These are phyloP conservation scores for Gryganskiella cystojenkinii DNA, from an alignment of 192 early-diverging fungal species.

Conservation along the genomic window DNA sequence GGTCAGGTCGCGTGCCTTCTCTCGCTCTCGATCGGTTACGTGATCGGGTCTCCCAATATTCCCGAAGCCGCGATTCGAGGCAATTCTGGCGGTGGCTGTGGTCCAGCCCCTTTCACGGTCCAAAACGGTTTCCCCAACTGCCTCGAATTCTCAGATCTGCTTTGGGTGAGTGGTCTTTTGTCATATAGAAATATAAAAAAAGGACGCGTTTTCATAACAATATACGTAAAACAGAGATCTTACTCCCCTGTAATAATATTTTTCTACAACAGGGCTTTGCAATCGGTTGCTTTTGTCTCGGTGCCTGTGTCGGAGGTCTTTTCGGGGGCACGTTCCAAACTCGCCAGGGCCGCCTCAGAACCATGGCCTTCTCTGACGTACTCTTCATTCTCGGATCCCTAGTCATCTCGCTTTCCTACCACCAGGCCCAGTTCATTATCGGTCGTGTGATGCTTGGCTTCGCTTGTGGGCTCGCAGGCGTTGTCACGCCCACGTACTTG, in stretches of 20 bases:
- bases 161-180: constrained; percentile 20
- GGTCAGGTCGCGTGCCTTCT: constrained; percentile 43
- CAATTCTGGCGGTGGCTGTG: constrained; percentile 6
- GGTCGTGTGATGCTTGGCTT: constrained; percentile 81
- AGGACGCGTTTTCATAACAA: background rate
- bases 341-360: constrained; percentile 59
- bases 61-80: constrained; percentile 46
- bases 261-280: constrained; percentile 50
- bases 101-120: constrained; percentile 9
- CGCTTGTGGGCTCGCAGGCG: constrained; percentile 72
- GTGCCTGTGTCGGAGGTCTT: constrained; percentile 67
- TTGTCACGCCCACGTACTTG: constrained; percentile 72
- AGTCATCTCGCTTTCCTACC: constrained; percentile 68
- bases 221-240: background rate
- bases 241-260: background rate
- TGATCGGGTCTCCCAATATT: constrained; percentile 60
- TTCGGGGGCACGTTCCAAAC: constrained; percentile 58
- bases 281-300: constrained; percentile 56
- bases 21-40: constrained; percentile 54
- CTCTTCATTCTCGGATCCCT: constrained; percentile 71
- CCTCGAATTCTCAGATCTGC: constrained; percentile 34
- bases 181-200: background rate
- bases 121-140: constrained; percentile 38
- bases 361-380: constrained; percentile 70
- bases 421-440: constrained; percentile 68